These are phyloP conservation scores for Basidiobolus heterosporus DNA, from an alignment of 371 early-diverging fungal genomes.

Conservation along the genomic window DNA sequence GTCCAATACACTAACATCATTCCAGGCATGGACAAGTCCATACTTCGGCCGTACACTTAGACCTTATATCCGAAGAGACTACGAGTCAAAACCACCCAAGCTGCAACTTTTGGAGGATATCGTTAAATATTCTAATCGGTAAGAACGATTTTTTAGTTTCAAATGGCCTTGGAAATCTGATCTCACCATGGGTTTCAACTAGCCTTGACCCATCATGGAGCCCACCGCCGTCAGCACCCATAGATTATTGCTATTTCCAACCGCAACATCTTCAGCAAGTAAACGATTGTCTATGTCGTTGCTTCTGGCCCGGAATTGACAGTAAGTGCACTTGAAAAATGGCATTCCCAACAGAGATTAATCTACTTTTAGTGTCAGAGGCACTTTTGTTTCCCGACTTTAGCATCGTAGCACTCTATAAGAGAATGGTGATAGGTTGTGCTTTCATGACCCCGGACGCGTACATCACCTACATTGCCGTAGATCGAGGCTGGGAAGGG, in stretches of 20 bases:
- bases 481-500: constrained; percentile 69
- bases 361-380: constrained; percentile 45
- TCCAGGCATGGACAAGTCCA: constrained; percentile 31
- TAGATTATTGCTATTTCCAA: constrained; percentile 72
- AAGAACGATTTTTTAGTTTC: neutral
- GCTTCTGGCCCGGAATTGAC: constrained; percentile 92
- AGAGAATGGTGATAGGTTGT: constrained; percentile 64
- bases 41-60: constrained; percentile 44
- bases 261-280: constrained; percentile 53
- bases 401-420: constrained; percentile 71
- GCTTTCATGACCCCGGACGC: constrained; percentile 88
- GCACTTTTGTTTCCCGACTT: constrained; percentile 71
- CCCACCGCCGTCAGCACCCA: constrained; percentile 20
- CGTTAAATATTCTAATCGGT: constrained; percentile 2
- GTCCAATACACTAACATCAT: constrained; percentile 30
- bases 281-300: constrained; percentile 50
- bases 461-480: constrained; percentile 81
- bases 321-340: constrained; percentile 17
- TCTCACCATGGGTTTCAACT: no score
- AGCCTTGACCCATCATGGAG: constrained; percentile 1
- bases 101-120: constrained; percentile 2
- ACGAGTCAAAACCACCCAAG: constrained; percentile 2
- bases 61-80: constrained; percentile 23
- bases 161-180: no score
- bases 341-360: neutral